phyloP scores from a whole-genome alignment of 305 asterid species.

The Plantago lanceolata region DNA sequence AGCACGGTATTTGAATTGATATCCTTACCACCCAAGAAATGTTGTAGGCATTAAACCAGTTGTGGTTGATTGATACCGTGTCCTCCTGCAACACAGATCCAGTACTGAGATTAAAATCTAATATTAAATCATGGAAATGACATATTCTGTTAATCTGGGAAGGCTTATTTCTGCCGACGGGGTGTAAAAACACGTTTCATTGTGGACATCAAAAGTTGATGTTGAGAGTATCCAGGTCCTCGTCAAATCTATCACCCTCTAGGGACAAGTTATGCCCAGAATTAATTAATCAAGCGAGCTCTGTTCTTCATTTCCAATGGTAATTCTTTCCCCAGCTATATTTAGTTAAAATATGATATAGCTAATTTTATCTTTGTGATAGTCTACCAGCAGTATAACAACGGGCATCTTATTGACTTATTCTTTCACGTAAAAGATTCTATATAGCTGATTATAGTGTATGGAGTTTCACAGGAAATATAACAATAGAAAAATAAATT shows the following conservation, averaged over 20 bases:
- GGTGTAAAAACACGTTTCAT: background rate
- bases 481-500: background rate
- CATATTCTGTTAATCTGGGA: constrained; percentile 4
- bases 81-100: constrained; percentile 64
- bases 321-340: no score
- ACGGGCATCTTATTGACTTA: background rate
- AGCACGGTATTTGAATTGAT: constrained; percentile 4
- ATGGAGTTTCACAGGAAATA: background rate
- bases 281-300: no score
- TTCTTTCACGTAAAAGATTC: background rate
- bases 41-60: constrained; percentile 86
- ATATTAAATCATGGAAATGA: background rate
- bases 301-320: no score
- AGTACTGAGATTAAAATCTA: constrained; percentile 20
- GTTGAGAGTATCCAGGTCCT: no score
- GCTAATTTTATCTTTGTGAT: no score
- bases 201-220: no score
- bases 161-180: background rate
- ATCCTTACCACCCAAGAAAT: constrained; percentile 77
- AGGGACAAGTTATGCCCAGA: no score
- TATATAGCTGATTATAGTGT: background rate
- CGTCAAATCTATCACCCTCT: no score
- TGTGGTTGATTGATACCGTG: constrained; percentile 90
- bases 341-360: no score
- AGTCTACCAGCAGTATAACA: no score